Percentiles rank a stretch among this genome's conserved stretches.
Evolutionary conservation across 352 stramenopile species (phyloP).

Genomic region (Blastocystis sp.): DNA sequence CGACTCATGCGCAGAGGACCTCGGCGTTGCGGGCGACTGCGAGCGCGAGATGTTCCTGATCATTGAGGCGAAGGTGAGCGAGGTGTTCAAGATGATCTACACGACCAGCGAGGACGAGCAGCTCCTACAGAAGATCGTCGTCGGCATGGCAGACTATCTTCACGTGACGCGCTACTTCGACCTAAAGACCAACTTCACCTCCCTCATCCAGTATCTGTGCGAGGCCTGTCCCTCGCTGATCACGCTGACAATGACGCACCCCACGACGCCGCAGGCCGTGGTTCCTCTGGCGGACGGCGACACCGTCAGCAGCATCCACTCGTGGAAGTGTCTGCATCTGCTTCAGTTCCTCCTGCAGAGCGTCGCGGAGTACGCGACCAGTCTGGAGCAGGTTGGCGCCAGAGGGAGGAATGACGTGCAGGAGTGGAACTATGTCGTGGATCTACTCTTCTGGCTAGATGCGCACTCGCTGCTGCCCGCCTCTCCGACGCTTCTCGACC

Average conservation of each 20-base stretch:
- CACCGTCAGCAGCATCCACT: background rate
- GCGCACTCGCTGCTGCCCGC: background rate
- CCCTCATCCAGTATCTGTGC: background rate
- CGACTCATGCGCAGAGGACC: background rate
- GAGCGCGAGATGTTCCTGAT: slow-evolving; percentile 87
- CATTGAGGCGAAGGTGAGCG: slow-evolving; percentile 86
- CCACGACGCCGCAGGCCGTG: background rate
- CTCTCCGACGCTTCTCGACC: slow-evolving; percentile 32
- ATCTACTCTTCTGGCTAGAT: slow-evolving; percentile 43
- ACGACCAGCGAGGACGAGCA: slow-evolving; percentile 37
- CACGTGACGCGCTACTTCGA: slow-evolving; percentile 32
- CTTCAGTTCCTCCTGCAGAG: background rate
- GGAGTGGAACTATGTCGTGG: slow-evolving; percentile 27
- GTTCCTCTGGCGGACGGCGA: background rate
- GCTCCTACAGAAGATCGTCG: background rate
- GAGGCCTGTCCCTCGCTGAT: background rate
- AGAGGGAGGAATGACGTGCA: background rate
- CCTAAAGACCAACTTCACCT: background rate
- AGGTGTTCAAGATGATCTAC: slow-evolving; percentile 71
- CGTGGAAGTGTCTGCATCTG: slow-evolving; percentile 25
- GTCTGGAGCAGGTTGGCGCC: background rate
- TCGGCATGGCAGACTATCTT: slow-evolving; percentile 12
- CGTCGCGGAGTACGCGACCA: background rate
- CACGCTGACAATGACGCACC: background rate
- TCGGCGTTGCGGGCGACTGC: slow-evolving; percentile 52